A percentile compares a stretch with the other conserved stretches of the same genome.
Evolutionary conservation across 1,284 basidiomycete genomes (phyloP).

Genomic region (Irpex sp.): DNA sequence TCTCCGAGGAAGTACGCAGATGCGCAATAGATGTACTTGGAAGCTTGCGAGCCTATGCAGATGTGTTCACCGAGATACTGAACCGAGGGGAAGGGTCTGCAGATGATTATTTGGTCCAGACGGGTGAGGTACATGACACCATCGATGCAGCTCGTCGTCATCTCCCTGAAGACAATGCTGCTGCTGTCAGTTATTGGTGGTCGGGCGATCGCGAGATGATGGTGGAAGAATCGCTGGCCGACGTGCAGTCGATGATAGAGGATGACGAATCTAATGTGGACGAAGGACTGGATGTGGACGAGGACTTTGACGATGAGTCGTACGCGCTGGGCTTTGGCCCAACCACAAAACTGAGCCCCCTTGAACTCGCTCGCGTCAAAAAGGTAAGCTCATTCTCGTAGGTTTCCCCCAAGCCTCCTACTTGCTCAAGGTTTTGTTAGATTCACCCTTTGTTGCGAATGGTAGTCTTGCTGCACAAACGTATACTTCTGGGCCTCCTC

Average conservation of each 20-base stretch:
- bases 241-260: slow-evolving; percentile 54
- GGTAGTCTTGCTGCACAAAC: slow-evolving; percentile 58
- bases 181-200: slow-evolving; percentile 59
- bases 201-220: slow-evolving; percentile 52
- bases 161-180: slow-evolving; percentile 53
- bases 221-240: slow-evolving; percentile 59
- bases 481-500: slow-evolving; percentile 49
- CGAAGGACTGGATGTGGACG: neutral
- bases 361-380: slow-evolving; percentile 25
- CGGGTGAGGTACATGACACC: slow-evolving; percentile 62
- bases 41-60: slow-evolving; percentile 39
- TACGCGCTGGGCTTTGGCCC: slow-evolving; percentile 56
- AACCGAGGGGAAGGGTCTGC: slow-evolving; percentile 17
- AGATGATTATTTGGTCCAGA: slow-evolving; percentile 54
- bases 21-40: slow-evolving; percentile 44
- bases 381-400: slow-evolving; percentile 17
- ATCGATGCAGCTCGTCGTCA: slow-evolving; percentile 52
- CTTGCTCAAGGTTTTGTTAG: slow-evolving; percentile 28
- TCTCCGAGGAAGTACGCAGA: slow-evolving; percentile 46
- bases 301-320: slow-evolving; percentile 60
- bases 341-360: slow-evolving; percentile 25
- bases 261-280: slow-evolving; percentile 20
- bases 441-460: slow-evolving; percentile 56
- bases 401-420: neutral
- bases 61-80: slow-evolving; percentile 31